Evolutionary conservation across 352 stramenopile genomes (phyloP), one percentile per base, ranked within the genome.

Genomic region (Pythium monospermum): DNA sequence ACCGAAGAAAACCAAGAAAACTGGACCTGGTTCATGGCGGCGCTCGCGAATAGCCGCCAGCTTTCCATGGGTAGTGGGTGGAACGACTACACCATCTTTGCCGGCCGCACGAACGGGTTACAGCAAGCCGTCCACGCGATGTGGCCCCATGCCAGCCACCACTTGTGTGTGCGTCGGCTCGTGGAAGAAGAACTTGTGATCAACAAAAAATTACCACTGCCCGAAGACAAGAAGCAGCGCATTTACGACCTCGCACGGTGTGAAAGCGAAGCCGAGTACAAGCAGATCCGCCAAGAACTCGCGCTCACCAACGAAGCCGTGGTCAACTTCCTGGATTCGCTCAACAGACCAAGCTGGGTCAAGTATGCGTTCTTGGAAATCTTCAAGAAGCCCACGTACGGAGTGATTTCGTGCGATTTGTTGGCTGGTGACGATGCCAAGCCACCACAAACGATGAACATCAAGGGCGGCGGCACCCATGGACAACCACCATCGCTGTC

Each of bases 11-110:
- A 76, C 37, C 65, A 87, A 57, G 41, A 68, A 15, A 87, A 76
- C 59, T 91, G 80, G 80, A 77, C 80, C 49, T 91, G 80, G 80
- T 91, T 91, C 42, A 42, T 91, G 39, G 62, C 60, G 6, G 68
- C 59, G 6, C 21, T 90, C 3, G 68, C 85, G 46, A 69, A 39
- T 47, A 69, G 53, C 5, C 66, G 72, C 13, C 60, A 60, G 1
- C 52, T 66, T 5, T 54, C 79, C 6, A 49, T 58, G 33, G 27
- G 37, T 11, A 42, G 47, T 19, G 53, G 53, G 37, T 83, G 76
- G 69, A 71, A 75, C 43, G 71, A 80, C 42, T 91, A 85, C 64
- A 85, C 75, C 1, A 73, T 91, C 44, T 67, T 91, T 25, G 74
- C 76, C 4, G 79, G 74, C 1, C 73, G 79, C 7, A 67, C 70